Percentiles rank a stretch among this genome's conserved stretches.
Evolutionary conservation across 768 basidiomycete genomes (phyloP).

Genomic region (Podaxis sp.): DNA sequence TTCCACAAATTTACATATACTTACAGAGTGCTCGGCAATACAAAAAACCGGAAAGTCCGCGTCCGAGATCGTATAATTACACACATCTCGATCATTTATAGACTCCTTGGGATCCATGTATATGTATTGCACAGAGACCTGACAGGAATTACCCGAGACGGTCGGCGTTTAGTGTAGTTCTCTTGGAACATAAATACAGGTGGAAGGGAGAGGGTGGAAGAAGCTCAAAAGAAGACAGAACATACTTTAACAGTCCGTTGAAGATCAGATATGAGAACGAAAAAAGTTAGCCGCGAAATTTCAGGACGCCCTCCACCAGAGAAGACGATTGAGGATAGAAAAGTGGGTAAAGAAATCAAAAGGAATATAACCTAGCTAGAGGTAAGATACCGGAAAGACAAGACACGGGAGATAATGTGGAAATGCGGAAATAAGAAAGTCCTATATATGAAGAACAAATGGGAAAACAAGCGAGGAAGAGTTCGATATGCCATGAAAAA

Average conservation of each 20-base stretch:
- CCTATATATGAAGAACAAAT: conserved; percentile 11
- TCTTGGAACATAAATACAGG: conserved; percentile 7
- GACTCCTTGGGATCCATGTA: background rate
- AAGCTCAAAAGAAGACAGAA: background rate
- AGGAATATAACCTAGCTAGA: conserved; percentile 2
- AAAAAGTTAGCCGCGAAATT: background rate
- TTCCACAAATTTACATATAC: background rate
- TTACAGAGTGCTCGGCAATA: background rate
- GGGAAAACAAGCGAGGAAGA: conserved; percentile 8
- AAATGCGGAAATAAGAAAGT: conserved; percentile 5
- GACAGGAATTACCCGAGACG: background rate
- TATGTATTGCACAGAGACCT: background rate
- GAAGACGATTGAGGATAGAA: conserved; percentile 1
- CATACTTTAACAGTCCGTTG: background rate
- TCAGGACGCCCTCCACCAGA: background rate
- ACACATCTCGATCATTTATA: too few relatives aligned
- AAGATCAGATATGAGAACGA: conserved; percentile 3
- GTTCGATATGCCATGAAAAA: conserved; percentile 15
- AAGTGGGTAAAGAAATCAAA: conserved; percentile 1
- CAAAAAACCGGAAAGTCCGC: too few relatives aligned
- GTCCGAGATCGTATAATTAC: too few relatives aligned
- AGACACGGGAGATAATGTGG: background rate
- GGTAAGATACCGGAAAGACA: conserved; percentile 9
- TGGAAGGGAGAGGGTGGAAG: background rate
- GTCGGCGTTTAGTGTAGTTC: background rate